Evolutionary conservation across 306 rosid genomes (phyloP).

Genomic region (Cucurbita argyrosperma): DNA sequence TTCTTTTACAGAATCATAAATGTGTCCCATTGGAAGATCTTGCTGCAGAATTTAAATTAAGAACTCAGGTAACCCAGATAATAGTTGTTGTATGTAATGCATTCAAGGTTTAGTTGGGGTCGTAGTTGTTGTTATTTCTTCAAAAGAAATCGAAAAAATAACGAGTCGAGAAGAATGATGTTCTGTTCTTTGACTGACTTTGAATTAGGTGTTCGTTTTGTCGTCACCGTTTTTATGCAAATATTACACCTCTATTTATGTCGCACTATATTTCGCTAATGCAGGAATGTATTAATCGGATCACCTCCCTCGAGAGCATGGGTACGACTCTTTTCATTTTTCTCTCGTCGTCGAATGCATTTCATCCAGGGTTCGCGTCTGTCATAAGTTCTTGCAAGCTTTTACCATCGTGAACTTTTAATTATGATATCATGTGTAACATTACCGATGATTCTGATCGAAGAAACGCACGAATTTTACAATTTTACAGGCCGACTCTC

Average conservation of each 20-base stretch:
- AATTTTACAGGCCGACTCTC: constrained; percentile 29
- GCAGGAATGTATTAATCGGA: constrained; percentile 96
- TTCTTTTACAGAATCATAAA: constrained; percentile 58
- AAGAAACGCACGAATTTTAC: neutral
- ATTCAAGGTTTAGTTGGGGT: neutral
- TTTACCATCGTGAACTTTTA: neutral
- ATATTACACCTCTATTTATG: neutral
- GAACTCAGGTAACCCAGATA: constrained; percentile 61
- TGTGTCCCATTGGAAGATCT: constrained; percentile 92
- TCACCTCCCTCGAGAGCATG: constrained; percentile 59
- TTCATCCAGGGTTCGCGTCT: neutral
- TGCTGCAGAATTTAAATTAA: constrained; percentile 80
- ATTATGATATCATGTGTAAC: neutral
- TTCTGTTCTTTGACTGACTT: neutral
- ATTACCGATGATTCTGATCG: neutral
- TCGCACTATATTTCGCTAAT: constrained; percentile 6
- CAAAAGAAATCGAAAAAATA: neutral
- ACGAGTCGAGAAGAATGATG: neutral
- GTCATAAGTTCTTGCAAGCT: neutral
- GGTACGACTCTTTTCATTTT: constrained; percentile 32
- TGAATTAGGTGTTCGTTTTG: neutral
- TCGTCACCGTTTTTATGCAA: neutral
- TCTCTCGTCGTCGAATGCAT: neutral
- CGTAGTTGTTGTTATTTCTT: neutral
- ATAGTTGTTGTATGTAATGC: neutral